Evolutionary conservation across 306 rosid species (phyloP), one percentile per base, ranked within the genome.

Genomic region (Carpinus viminea): DNA sequence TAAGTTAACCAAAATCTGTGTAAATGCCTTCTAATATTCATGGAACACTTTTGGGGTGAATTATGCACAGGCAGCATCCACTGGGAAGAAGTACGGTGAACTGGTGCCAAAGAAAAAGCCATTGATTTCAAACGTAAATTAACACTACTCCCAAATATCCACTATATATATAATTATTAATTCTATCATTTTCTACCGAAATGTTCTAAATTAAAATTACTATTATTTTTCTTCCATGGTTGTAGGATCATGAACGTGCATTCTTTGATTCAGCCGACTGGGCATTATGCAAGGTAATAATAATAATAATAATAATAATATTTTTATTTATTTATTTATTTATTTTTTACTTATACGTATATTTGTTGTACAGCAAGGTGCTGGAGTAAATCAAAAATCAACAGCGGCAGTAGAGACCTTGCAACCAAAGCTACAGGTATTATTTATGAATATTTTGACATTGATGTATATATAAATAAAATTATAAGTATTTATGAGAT

Each of bases 211-310:
- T 24, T 24, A 24, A 3, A 31, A 56, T 20, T 11, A 21, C 38
- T 8, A 50, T 5, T 51, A 17, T 36, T 41, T 34, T 24, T 31
- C 13, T 46, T 11, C 13, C 69, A 4, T 38, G 48, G 15, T 20
- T 18, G 24, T 28, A 92, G 98, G 93, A 89, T 81, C 90, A 87
- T 73, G 94, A 94, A 83, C 93, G 97, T 66, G 98, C 97, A 62
- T 94, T 90, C 84, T 94, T 94, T 81, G 98, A 94, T 81, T 94
- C 98, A 24, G 98, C 97, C 46, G 98, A 94, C 74, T 94, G 98
- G 98, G 98, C 96, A 80, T 77, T 94, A 56, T 88, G 96, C 91
- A 94, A 94, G 97, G 98, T 93, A 88, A 54, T 34, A 24, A 24
- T 24, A 24, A 24, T 24, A 24, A 24, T 24, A 24, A 24, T 24